Conservation (phyloP, 495 filamentous ascomycete genomes). For the Aeminium ludgeri region DNA sequence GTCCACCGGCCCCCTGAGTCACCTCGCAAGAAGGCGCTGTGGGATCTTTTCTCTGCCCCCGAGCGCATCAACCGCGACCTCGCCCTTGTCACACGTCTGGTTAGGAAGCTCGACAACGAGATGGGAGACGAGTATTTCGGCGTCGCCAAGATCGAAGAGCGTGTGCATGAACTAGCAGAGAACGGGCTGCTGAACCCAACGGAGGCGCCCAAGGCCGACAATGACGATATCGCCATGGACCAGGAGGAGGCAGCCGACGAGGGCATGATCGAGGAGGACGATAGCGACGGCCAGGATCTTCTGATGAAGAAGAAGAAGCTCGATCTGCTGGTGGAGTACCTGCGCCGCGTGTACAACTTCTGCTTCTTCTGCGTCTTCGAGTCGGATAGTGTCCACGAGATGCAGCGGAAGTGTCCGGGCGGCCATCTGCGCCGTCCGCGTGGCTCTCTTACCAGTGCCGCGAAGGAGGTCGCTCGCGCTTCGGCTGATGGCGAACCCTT, state of each 20-base stretch:
- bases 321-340: slow-evolving; percentile 88
- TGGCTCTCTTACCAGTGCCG: slow-evolving; percentile 59
- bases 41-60: slow-evolving; percentile 86
- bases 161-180: slow-evolving; percentile 59
- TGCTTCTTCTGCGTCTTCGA: slow-evolving; percentile 99
- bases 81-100: slow-evolving; percentile 55
- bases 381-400: slow-evolving; percentile 88
- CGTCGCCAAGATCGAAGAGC: slow-evolving; percentile 62
- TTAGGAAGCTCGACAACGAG: slow-evolving; percentile 64
- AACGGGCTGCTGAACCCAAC: slow-evolving; percentile 60
- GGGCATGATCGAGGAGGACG: slow-evolving; percentile 65
- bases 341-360: slow-evolving; percentile 92
- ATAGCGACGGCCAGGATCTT: slow-evolving; percentile 77
- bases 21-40: slow-evolving; percentile 87
- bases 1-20: slow-evolving; percentile 76
- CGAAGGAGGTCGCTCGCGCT: slow-evolving; percentile 70
- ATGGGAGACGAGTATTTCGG: slow-evolving; percentile 51
- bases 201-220: slow-evolving; percentile 36
- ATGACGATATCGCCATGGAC: slow-evolving; percentile 46
- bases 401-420: slow-evolving; percentile 87
- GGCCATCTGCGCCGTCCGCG: slow-evolving; percentile 87
- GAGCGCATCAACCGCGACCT: slow-evolving; percentile 78
- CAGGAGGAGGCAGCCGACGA: slow-evolving; percentile 49
- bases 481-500: slow-evolving; percentile 66
- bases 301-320: slow-evolving; percentile 88